phyloP scores from a whole-genome alignment of 2,329 filamentous ascomycete genomes.

The Aspergillus terreus region DNA sequence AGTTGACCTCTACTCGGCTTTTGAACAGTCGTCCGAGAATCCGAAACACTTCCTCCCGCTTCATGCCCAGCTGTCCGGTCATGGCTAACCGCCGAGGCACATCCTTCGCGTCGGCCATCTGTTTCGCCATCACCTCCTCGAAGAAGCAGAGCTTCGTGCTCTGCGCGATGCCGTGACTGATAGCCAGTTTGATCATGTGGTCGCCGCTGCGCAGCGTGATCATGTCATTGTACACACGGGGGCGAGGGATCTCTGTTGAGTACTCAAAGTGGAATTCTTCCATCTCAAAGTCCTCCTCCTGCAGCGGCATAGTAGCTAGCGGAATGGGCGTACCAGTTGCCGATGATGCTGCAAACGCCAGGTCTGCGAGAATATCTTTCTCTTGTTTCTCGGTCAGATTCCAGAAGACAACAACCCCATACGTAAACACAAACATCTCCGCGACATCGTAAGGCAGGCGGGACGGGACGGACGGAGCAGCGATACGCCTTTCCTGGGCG shows the following conservation, averaged over 20 bases:
- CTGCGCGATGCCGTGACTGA: conserved; percentile 95
- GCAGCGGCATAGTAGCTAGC: conserved; percentile 73
- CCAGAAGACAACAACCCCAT: conserved; percentile 98
- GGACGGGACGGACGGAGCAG: conserved; percentile 55
- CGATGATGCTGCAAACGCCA: conserved; percentile 69
- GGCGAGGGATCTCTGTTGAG: conserved; percentile 76
- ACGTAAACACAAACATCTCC: conserved; percentile 96
- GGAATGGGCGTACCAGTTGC: conserved; percentile 46
- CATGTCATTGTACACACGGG: conserved; percentile 98
- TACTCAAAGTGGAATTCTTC: conserved; percentile 99
- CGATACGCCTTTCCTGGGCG: conserved; percentile 45
- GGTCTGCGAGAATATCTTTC: conserved; percentile 90
- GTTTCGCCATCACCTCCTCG: conserved; percentile 90
- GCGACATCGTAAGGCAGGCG: conserved; percentile 67
- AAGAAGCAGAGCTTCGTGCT: conserved; percentile 96
- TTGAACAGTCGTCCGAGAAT: conserved; percentile 89
- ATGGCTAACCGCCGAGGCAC: conserved; percentile 85
- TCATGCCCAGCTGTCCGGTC: conserved; percentile 88
- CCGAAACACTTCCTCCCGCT: conserved; percentile 83
- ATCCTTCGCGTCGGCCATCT: conserved; percentile 89
- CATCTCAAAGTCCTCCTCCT: conserved; percentile 90
- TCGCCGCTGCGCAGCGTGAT: conserved; percentile 91
- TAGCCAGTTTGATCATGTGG: conserved; percentile 98
- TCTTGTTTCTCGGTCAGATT: conserved; percentile 96
- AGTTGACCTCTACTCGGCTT: conserved; percentile 91